Evolutionary conservation across 2,329 filamentous ascomycete species (phyloP).

Genomic region (Corinectria fuckeliana): DNA sequence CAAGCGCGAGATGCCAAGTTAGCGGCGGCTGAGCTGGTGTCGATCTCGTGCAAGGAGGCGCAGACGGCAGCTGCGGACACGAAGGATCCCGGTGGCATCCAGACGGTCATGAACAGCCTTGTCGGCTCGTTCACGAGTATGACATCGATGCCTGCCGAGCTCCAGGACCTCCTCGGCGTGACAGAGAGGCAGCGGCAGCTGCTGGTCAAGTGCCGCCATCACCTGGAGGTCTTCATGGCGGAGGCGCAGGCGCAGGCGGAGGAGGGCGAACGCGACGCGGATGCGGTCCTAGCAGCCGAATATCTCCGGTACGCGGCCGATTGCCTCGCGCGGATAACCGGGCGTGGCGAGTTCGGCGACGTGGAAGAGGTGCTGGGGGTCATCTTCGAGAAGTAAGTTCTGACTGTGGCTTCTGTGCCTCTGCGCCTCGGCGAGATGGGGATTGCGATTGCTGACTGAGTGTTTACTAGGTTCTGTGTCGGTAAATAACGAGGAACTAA

Average conservation of each 20-base stretch:
- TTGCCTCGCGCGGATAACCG: conserved; percentile 85
- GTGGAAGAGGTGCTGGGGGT: conserved; percentile 96
- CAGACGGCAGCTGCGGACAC: conserved; percentile 35
- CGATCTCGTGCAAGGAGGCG: conserved; percentile 76
- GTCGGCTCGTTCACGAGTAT: conserved; percentile 72
- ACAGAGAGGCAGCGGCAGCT: conserved; percentile 88
- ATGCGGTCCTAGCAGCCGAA: conserved; percentile 91
- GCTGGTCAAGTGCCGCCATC: conserved; percentile 72
- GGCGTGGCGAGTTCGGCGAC: conserved; percentile 82
- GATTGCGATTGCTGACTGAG: conserved; percentile 25
- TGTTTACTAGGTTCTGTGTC: conserved; percentile 51
- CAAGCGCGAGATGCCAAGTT: conserved; percentile 31
- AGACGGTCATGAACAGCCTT: conserved; percentile 71
- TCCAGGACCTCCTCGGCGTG: conserved; percentile 86
- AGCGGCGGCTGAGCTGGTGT: conserved; percentile 44
- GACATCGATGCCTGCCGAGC: conserved; percentile 73
- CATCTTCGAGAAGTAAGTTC: conserved; percentile 91
- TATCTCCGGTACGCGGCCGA: conserved; percentile 82
- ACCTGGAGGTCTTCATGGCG: conserved; percentile 76
- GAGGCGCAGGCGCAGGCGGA: conserved; percentile 54
- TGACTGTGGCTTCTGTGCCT: conserved; percentile 9
- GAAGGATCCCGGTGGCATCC: conserved; percentile 69
- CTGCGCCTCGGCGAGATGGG: conserved; percentile 1
- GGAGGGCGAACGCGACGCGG: conserved; percentile 60
- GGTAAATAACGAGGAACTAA: conserved; percentile 46